Evolutionary conservation across 2,329 filamentous ascomycete genomes (phyloP), one percentile per base, ranked within the genome.

Genomic region (Ceratocystiopsis minuta): DNA sequence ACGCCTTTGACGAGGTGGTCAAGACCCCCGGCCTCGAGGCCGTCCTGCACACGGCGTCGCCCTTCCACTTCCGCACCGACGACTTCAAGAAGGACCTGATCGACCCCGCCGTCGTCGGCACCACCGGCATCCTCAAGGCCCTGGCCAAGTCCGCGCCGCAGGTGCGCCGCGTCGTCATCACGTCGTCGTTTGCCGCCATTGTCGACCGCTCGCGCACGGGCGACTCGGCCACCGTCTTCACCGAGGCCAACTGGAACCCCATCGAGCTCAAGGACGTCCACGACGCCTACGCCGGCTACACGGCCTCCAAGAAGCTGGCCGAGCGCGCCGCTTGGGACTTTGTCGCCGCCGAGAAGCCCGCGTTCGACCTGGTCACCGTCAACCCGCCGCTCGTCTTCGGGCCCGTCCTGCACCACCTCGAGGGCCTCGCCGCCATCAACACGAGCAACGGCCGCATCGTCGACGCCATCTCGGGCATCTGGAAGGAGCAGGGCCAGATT

Each of bases 81-180:
- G 68, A 73, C 49, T 57, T 67, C 11, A 54, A 65, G 46, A 65
- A 57, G 41, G 71, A 75, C 44, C 61, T 78, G 28, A 56, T 77
- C 43, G 66, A 74, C 50, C 72, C 72, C 1, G 72, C 72, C 5
- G 58, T 75, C 37, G 59, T 67, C 42, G 74, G 70, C 47, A 74
- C 70, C 1, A 80, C 76, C 49, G 79, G 78, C 32, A 74, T 90
- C 43, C 75, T 83, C 33, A 70, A 78, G 49, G 76, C 81, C 16
- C 67, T 88, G 47, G 75, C 78, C 52, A 63, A 64, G 46, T 48
- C 70, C 55, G 54, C 68, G 1, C 69, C 68, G 0, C 48, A 49
- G 6, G 80, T 92, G 41, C 83, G 78, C 60, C 70, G 78, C 45
- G 79, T 92, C 14, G 76, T 80, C 43, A 56, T 77, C 38, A 74